Evolutionary conservation across 805 yeast species (phyloP).

Genomic region (Peterozyma xylosa): DNA sequence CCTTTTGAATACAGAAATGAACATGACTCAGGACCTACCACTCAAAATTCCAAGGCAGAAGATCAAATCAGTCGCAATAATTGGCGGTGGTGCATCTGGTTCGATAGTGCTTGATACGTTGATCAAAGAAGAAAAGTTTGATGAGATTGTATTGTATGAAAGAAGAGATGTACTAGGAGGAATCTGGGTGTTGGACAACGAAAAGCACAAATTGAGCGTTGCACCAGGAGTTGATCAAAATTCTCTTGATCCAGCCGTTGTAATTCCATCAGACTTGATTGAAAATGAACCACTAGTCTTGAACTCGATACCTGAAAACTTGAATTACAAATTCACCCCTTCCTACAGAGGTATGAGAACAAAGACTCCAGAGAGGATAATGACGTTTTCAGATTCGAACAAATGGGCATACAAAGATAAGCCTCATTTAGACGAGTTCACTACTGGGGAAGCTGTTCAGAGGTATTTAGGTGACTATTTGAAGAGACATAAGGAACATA

Average conservation of each 20-base stretch:
- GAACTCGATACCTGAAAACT: background rate
- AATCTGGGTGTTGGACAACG: slow-evolving; percentile 30
- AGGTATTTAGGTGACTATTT: slow-evolving; percentile 25
- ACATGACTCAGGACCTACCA: background rate
- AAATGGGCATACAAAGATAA: slow-evolving; percentile 23
- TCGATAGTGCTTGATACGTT: slow-evolving; percentile 32
- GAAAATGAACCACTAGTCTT: background rate
- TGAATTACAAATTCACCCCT: slow-evolving; percentile 14
- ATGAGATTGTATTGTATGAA: slow-evolving; percentile 30
- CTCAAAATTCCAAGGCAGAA: background rate
- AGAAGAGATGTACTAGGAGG: slow-evolving; percentile 34
- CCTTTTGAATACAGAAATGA: too few relatives aligned
- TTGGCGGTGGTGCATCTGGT: slow-evolving; percentile 49
- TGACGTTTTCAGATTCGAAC: slow-evolving; percentile 36
- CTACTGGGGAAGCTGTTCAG: slow-evolving; percentile 19
- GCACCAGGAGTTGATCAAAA: slow-evolving; percentile 19
- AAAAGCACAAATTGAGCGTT: slow-evolving; percentile 14
- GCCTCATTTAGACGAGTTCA: slow-evolving; percentile 14
- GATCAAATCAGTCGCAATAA: slow-evolving; percentile 28
- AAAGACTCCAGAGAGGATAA: slow-evolving; percentile 33
- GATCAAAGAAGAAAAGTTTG: slow-evolving; percentile 25
- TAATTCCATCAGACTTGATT: slow-evolving; percentile 3
- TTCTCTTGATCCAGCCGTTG: slow-evolving; percentile 20
- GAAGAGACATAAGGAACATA: slow-evolving; percentile 15
- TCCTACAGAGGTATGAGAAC: slow-evolving; percentile 25